Percentiles rank a stretch among this genome's conserved stretches.
phyloP scores from a whole-genome alignment of 768 basidiomycete species.

The Thelephora aurantiotincta region DNA sequence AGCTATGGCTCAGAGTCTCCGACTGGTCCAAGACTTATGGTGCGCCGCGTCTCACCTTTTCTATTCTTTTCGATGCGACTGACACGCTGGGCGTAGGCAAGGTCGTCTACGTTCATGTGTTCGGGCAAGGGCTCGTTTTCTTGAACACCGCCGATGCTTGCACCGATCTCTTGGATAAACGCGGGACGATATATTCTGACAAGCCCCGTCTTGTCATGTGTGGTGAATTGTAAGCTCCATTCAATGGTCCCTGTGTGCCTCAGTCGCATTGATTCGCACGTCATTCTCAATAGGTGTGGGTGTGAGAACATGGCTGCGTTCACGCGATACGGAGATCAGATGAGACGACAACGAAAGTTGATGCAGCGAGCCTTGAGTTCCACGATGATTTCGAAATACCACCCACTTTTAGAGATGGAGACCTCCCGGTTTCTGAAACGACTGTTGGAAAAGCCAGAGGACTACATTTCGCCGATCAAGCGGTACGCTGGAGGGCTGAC shows the following conservation, averaged over 20 bases:
- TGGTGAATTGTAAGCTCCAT: conserved; percentile 42
- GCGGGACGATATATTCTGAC: conserved; percentile 62
- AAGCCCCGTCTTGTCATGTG: conserved; percentile 57
- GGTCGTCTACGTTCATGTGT: conserved; percentile 48
- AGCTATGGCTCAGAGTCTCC: conserved; percentile 50
- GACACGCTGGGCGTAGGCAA: conserved; percentile 27
- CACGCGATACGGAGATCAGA: conserved; percentile 47
- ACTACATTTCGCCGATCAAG: conserved; percentile 21
- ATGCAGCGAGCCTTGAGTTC: conserved; percentile 50
- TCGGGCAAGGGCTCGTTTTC: conserved; percentile 57
- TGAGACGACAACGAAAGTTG: conserved; percentile 50
- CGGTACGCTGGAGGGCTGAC: conserved; percentile 36
- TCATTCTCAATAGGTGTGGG: conserved; percentile 30
- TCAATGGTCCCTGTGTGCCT: conserved; percentile 7
- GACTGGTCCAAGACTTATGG: conserved; percentile 54
- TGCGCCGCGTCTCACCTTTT: conserved; percentile 17
- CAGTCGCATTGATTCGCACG: neutral
- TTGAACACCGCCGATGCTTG: conserved; percentile 45
- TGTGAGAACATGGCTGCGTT: conserved; percentile 65
- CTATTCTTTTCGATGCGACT: neutral
- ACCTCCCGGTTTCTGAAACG: conserved; percentile 43
- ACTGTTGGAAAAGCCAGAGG: conserved; percentile 29
- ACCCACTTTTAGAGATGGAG: conserved; percentile 40
- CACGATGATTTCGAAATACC: conserved; percentile 37
- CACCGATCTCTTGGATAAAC: conserved; percentile 54